Base-by-base conservation (phyloP, 306 rosid genomes). In the Fragaria iinumae region DNA sequence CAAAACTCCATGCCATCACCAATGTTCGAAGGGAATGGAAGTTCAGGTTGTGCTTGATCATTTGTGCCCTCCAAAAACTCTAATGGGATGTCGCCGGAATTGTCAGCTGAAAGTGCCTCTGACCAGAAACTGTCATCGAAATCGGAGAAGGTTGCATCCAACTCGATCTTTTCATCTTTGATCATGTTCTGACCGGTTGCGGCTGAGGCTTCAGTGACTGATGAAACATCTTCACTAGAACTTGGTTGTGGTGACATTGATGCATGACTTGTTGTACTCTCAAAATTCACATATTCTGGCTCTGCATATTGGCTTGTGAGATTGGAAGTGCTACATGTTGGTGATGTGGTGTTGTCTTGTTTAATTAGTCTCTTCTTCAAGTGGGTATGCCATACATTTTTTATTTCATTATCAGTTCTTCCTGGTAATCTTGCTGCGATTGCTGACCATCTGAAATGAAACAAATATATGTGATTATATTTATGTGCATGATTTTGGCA, bases 311-410 rank as follows among this genome's bases (percentile, higher is more conserved):
- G 85, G 73, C 81, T 72, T 73, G 84, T 68, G 25, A 83, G 74
- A 67, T 83, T 82, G 25, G 89, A 83, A 68, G n/a, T 66, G 25
- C 77, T 25, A 13, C 68, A 38, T 43, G 64, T 4, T 16, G 71
- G 27, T 36, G 69, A 25, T 71, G 72, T 75, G 10, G 29, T n/a
- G 16, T 68, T 45, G 12, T 57, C 67, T 38, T 83, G 55, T 80
- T 84, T 82, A 10, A 80, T 72, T 11, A 73, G 78, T 74, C 86
- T 86, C 89, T 96, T 96, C 90, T 92, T 96, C 90, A 96, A 88
- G 80, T 92, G 91, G 18, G 99, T 92, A 78, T 92, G 99, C 99
- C 99, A 96, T 20, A 95, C 97, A 77, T 92, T 95, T 81, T 95
- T 95, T 18, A 95, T 90, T 80, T 92, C 98, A 11, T 95, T 96